phyloP scores from a whole-genome alignment of 1,284 basidiomycete genomes.

The Hymenochaete sp. region DNA sequence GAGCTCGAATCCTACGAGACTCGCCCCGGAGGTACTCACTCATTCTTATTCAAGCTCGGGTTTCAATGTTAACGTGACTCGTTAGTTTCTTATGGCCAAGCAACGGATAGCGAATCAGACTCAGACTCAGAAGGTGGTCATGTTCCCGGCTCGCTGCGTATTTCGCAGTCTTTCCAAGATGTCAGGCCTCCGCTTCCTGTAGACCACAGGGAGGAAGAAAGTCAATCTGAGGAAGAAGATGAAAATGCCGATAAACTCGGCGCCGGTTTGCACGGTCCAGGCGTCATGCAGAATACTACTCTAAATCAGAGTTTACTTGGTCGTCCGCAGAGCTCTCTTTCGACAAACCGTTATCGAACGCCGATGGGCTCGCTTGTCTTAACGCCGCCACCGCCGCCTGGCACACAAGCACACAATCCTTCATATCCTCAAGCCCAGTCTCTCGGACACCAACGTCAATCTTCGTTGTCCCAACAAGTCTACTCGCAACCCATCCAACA shows the following conservation, averaged over 20 bases:
- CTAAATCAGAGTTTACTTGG: slow-evolving; percentile 32
- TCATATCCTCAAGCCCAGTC: slow-evolving; percentile 16
- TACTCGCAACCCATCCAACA: not conserved
- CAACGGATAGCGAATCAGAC: slow-evolving; percentile 51
- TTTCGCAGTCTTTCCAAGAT: slow-evolving; percentile 17
- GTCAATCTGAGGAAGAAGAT: slow-evolving; percentile 34
- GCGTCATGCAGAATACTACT: slow-evolving; percentile 23
- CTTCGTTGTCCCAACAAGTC: no score
- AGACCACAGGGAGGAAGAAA: slow-evolving; percentile 25
- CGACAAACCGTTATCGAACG: slow-evolving; percentile 68
- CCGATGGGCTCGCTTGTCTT: slow-evolving; percentile 55
- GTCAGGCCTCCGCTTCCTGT: slow-evolving; percentile 14
- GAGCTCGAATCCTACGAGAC: slow-evolving; percentile 74
- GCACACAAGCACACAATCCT: no score
- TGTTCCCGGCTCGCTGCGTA: not conserved
- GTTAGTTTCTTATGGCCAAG: slow-evolving; percentile 39
- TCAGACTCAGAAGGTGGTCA: slow-evolving; percentile 24
- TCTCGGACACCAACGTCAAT: slow-evolving; percentile 13
- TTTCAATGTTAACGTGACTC: not conserved
- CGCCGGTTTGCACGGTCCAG: slow-evolving; percentile 7
- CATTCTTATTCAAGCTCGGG: not conserved
- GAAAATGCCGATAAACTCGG: slow-evolving; percentile 36
- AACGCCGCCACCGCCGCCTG: slow-evolving; percentile 44
- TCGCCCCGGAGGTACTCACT: slow-evolving; percentile 40
- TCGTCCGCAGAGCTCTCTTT: slow-evolving; percentile 63